phyloP scores from a whole-genome alignment of 1,139 yeast species.

The Pichia sp. region DNA sequence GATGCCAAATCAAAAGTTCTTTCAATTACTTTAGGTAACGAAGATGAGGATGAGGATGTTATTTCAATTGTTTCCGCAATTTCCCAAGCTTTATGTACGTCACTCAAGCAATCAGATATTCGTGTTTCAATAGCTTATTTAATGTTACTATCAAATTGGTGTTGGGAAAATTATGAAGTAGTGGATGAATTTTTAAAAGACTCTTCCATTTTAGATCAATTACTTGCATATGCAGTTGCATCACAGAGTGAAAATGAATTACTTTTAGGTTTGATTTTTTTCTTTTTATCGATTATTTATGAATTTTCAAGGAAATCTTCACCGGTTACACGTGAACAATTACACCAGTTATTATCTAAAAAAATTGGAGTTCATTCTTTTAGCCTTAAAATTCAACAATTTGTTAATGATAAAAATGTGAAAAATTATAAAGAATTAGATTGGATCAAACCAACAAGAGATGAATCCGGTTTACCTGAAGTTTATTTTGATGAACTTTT shows the following conservation, averaged over 20 bases:
- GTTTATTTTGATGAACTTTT: constrained; percentile 67
- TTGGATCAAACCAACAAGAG: constrained; percentile 45
- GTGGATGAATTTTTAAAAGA: constrained; percentile 75
- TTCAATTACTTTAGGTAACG: constrained; percentile 57
- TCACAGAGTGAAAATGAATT: constrained; percentile 52
- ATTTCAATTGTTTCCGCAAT: constrained; percentile 73
- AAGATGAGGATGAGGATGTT: constrained; percentile 59
- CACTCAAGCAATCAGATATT: constrained; percentile 60
- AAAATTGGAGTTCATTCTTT: constrained; percentile 82
- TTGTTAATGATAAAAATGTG: constrained; percentile 54
- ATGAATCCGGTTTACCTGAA: constrained; percentile 81
- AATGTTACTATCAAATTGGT: constrained; percentile 69
- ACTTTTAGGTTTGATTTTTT: constrained; percentile 70
- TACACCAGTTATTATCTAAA: constrained; percentile 56
- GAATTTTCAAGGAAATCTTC: constrained; percentile 74
- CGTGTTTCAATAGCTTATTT: constrained; percentile 75
- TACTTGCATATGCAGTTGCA: constrained; percentile 63
- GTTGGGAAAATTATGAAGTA: constrained; percentile 70
- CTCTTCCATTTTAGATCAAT: constrained; percentile 55
- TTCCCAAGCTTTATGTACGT: constrained; percentile 66
- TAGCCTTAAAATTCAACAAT: constrained; percentile 63
- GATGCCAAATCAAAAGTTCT: constrained; percentile 49
- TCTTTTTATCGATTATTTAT: constrained; percentile 70
- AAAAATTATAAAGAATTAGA: constrained; percentile 49
- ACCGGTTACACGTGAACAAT: constrained; percentile 60